These are phyloP conservation scores for Leccinum truebloodii DNA, from an alignment of 768 basidiomycete genomes.

Conservation along the genomic window DNA sequence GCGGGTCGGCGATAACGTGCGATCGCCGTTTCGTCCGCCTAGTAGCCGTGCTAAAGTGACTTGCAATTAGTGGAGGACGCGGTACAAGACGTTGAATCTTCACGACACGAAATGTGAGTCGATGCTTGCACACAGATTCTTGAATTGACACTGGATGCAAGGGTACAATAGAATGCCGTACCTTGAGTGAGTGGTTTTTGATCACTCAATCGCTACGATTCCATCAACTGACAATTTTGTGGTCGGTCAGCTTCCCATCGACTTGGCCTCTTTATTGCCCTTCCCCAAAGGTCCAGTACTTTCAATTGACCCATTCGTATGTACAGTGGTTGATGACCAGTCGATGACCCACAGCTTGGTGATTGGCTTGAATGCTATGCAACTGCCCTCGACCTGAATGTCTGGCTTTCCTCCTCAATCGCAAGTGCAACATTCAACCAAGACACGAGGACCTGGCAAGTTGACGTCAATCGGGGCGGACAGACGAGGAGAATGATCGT, in stretches of 20 bases:
- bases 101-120: conserved; percentile 52
- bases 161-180: conserved; percentile 59
- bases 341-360: conserved; percentile 41
- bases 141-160: conserved; percentile 16
- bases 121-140: neutral
- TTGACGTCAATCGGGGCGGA: conserved; percentile 36
- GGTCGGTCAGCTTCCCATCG: conserved; percentile 45
- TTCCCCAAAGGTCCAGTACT: conserved; percentile 44
- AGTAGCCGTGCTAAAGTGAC: conserved; percentile 5
- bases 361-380: conserved; percentile 68
- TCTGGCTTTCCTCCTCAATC: conserved; percentile 55
- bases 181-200: conserved; percentile 44
- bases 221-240: neutral
- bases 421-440: conserved; percentile 36
- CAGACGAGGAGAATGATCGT: conserved; percentile 37
- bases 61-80: conserved; percentile 45
- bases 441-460: conserved; percentile 42
- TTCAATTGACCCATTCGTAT: neutral
- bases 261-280: conserved; percentile 55
- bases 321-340: neutral
- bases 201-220: neutral
- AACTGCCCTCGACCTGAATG: conserved; percentile 55
- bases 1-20: conserved; percentile 49
- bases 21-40: neutral
- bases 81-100: conserved; percentile 56